Evolutionary conservation across 1,284 basidiomycete genomes (phyloP), one percentile per base, ranked within the genome.

Genomic region (Fomitopsis pinicola): DNA sequence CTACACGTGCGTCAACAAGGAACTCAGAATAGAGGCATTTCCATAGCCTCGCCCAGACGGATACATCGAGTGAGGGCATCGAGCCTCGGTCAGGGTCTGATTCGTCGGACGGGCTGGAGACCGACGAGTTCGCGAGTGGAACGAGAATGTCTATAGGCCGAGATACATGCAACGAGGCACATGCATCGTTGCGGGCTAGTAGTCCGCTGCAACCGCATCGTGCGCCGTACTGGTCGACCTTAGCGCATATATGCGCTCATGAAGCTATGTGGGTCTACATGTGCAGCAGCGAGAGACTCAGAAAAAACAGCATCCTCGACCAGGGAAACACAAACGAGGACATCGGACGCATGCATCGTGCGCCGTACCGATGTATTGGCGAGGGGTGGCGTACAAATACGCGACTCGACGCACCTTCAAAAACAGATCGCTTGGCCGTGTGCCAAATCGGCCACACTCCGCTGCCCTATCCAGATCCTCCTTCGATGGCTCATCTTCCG

Each of bases 351-450:
- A 8, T 33, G 30, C 8, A 5, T 33, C 30, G 30, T 33, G 30
- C 30, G 35, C 17, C 44, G 38, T n/a, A 28, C 33, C 35, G 42
- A 45, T 45, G 15, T 17, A 44, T 22, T 52, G 30, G 53, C 10
- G 35, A 57, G 22, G 5, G 22, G 30, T 22, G 22, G 22, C 22
- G 22, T 22, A 22, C 22, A 22, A 42, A 44, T 14, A 44, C n/a
- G 42, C 38, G 15, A 55, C 26, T 4, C 5, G 38, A 59, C 72
- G 19, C 60, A 76, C 79, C 72, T 76, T 75, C 55, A 81, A 65
- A 67, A 81, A 81, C 26, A 80, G 66, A 57, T 80, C 74, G 55
- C 74, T 76, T 12, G 79, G 79, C 30, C 76, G 68, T 38, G 72
- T 62, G 3, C 77, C 73, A 56, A 79, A 80, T 60, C 70, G 68